Percentiles rank a stretch among this genome's conserved stretches.
Evolutionary conservation across 805 yeast species (phyloP).

Genomic region (Dipodascopsis uninucleata): DNA sequence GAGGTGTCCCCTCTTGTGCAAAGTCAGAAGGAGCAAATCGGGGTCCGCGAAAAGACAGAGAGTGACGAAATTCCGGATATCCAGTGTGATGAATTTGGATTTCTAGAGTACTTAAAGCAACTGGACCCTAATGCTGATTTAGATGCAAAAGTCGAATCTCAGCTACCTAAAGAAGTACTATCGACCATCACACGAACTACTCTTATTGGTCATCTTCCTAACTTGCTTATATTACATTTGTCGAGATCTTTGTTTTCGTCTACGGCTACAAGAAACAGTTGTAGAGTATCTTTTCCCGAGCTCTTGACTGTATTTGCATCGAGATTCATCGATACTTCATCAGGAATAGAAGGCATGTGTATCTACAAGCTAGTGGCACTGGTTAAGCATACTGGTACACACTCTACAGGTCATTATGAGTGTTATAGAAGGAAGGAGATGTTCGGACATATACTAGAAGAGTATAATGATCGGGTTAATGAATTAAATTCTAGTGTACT

Average conservation of each 20-base stretch:
- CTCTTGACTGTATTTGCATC: constrained; percentile 33
- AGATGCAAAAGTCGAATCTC: constrained; percentile 40
- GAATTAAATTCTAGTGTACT: no score
- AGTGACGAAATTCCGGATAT: constrained; percentile 11
- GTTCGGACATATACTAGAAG: no score
- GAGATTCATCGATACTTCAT: no score
- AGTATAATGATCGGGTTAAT: no score
- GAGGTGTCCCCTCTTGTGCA: neutral
- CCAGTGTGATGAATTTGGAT: constrained; percentile 34
- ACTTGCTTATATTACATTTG: constrained; percentile 70
- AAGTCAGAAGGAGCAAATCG: neutral
- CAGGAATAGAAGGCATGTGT: no score
- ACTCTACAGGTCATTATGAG: constrained; percentile 32
- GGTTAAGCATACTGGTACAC: constrained; percentile 79
- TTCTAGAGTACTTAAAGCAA: constrained; percentile 39
- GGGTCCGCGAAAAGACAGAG: neutral
- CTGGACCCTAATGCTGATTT: constrained; percentile 62
- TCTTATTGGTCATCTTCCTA: constrained; percentile 62
- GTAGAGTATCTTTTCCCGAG: constrained; percentile 66
- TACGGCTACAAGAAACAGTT: constrained; percentile 67
- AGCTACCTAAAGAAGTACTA: constrained; percentile 45
- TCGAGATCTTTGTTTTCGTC: constrained; percentile 79
- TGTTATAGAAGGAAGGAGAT: constrained; percentile 51
- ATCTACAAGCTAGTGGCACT: constrained; percentile 62
- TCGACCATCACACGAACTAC: constrained; percentile 68